Evolutionary conservation across 2,329 filamentous ascomycete genomes (phyloP).

Genomic region (Neofusicoccum ribis): DNA sequence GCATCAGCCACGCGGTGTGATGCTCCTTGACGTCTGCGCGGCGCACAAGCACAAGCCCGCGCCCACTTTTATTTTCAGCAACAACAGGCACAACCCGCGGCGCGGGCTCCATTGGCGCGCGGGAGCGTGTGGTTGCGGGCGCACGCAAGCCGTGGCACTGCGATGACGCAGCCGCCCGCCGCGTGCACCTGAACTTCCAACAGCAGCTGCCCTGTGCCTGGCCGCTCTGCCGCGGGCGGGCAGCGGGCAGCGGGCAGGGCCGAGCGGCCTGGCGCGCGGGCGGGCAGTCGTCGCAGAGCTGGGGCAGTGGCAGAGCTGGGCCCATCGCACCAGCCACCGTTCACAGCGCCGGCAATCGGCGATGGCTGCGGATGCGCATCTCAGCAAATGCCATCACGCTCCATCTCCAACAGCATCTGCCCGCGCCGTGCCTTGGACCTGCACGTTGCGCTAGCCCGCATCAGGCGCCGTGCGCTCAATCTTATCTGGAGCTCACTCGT

Average conservation of each 20-base stretch:
- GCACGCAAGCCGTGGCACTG: too few relatives aligned
- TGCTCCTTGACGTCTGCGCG: conserved; percentile 10
- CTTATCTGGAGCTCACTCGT: conserved; percentile 3
- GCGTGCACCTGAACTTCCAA: too few relatives aligned
- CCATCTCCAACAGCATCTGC: conserved; percentile 3
- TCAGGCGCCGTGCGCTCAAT: neutral
- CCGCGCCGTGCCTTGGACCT: conserved; percentile 15
- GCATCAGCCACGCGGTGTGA: conserved; percentile 18
- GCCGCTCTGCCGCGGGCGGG: too few relatives aligned
- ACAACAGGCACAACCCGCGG: neutral
- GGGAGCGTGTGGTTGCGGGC: too few relatives aligned
- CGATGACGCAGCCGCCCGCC: too few relatives aligned
- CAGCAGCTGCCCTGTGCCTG: too few relatives aligned
- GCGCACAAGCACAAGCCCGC: conserved; percentile 9
- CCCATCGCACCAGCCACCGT: too few relatives aligned
- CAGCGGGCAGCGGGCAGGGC: too few relatives aligned
- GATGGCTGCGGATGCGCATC: neutral
- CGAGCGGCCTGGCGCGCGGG: too few relatives aligned
- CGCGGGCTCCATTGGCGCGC: too few relatives aligned
- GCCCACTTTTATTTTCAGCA: conserved; percentile 16
- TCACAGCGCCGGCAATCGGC: neutral
- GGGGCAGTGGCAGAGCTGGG: too few relatives aligned
- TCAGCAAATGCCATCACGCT: conserved; percentile 4
- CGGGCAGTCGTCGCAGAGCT: too few relatives aligned
- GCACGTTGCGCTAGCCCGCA: neutral